phyloP scores from a whole-genome alignment of 208 protist species.

The Leishmania major region DNA sequence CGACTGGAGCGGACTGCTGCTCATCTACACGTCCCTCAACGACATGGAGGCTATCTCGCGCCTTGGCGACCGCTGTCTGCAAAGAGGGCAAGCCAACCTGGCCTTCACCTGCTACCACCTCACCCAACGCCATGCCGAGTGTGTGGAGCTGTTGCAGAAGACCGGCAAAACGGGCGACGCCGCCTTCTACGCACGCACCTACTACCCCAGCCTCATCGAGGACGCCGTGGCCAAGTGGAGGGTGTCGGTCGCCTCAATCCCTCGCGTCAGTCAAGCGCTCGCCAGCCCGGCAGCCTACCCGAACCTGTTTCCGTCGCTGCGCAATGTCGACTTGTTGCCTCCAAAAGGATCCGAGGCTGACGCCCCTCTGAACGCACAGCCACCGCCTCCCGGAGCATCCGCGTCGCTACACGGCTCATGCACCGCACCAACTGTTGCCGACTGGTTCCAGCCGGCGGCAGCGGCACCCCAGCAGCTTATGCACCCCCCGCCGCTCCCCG shows the following conservation, averaged over 20 bases:
- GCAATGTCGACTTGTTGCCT: neutral
- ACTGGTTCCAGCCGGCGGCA: neutral
- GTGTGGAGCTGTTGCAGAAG: constrained; percentile 86
- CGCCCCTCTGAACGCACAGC: neutral
- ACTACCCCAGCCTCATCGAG: constrained; percentile 81
- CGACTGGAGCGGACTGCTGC: constrained; percentile 77
- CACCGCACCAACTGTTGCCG: neutral
- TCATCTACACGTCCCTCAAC: constrained; percentile 77
- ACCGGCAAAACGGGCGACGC: constrained; percentile 92
- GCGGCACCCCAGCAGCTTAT: neutral
- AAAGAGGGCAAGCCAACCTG: constrained; percentile 89
- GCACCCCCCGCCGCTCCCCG: neutral
- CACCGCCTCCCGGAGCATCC: neutral
- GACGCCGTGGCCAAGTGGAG: constrained; percentile 92
- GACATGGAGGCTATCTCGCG: constrained; percentile 71
- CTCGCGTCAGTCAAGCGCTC: constrained; percentile 85
- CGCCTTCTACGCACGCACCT: constrained; percentile 96
- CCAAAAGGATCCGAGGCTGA: neutral
- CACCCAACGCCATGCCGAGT: constrained; percentile 69
- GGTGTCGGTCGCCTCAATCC: constrained; percentile 66
- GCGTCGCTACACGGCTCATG: neutral
- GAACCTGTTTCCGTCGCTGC: constrained; percentile 93
- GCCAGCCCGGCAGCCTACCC: constrained; percentile 93
- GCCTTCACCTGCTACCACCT: constrained; percentile 95
- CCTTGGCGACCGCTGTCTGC: constrained; percentile 68